Evolutionary conservation across 1,284 basidiomycete genomes (phyloP), one percentile per base, ranked within the genome.

Genomic region (Wallemia ichthyophaga): DNA sequence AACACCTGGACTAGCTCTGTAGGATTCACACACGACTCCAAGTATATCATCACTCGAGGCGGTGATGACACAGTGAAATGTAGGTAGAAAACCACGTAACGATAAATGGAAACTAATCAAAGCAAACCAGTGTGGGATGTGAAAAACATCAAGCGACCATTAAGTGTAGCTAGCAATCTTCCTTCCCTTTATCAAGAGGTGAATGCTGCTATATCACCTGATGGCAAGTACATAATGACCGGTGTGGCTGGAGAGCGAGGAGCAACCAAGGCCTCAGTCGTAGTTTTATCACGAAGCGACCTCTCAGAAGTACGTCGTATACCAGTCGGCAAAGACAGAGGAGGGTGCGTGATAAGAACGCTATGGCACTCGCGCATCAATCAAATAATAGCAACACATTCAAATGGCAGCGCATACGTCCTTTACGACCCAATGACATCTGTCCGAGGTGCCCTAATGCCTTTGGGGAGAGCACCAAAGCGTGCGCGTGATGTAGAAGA

Each of bases 321-420:
- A 71, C 75, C 64, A 62, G 65, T 72, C 78, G 65, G 80, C 11
- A 48, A 48, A 48, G 37, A 48, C 9, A 48, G 5, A 72, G 68
- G 80, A 78, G 70, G 82, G 75, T 85, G 82, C 26, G 87, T 91
- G 2, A 83, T 95, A 60, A 83, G 81, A 64, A 83, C 94, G 1
- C 71, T 78, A 27, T 95, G 89, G 89, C 91, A 94, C 71, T 80
- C 85, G n/a, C 85, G 85, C 69, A 94, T 95, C 73, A 95, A 95
- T 72, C 91, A 95, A 76, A 85, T 95, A 66, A 74, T 94, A 59
- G 77, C 82, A 26, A 82, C 86, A 1, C 74, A 87, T 58, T 84
- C 89, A n/a, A 85, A 80, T 63, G 94, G 92, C 25, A 74, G 81
- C 61, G 80, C 95, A 63, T 78, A 80, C 61, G 85, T 96, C 59